phyloP scores from a whole-genome alignment of 768 basidiomycete species.

The Collybiopsis luxurians region DNA sequence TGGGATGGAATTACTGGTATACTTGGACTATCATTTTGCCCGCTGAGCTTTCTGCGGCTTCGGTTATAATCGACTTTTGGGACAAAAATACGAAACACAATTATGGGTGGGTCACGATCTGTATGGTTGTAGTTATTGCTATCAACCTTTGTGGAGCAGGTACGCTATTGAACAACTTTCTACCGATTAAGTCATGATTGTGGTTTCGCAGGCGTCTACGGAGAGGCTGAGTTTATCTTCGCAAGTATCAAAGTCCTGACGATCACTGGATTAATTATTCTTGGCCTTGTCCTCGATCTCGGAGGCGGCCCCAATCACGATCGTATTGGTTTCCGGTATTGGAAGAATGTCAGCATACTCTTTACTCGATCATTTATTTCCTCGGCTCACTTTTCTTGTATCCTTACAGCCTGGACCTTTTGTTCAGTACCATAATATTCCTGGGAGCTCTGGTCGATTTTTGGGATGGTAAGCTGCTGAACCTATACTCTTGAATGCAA shows the following conservation, averaged over 20 bases:
- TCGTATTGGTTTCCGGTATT: constrained; percentile 42
- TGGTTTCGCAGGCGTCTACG: constrained; percentile 58
- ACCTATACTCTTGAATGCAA: neutral
- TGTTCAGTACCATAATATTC: constrained; percentile 62
- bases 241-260: constrained; percentile 88
- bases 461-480: constrained; percentile 47
- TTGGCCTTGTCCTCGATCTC: constrained; percentile 77
- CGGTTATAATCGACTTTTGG: constrained; percentile 80
- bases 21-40: constrained; percentile 69
- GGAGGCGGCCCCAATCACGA: constrained; percentile 85
- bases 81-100: constrained; percentile 44
- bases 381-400: constrained; percentile 87
- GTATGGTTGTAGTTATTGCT: constrained; percentile 66
- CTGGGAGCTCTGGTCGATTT: constrained; percentile 75
- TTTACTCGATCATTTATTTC: constrained; percentile 41
- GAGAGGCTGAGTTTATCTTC: constrained; percentile 75
- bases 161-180: constrained; percentile 16
- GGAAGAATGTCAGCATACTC: neutral
- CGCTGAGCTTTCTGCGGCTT: constrained; percentile 71
- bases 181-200: too few species aligned
- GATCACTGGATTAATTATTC: constrained; percentile 66
- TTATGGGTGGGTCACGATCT: constrained; percentile 80
- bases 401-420: constrained; percentile 75
- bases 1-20: constrained; percentile 60
- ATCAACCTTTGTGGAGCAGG: constrained; percentile 79